These are phyloP conservation scores for Helicostylum pulchrum DNA, from an alignment of 192 early-diverging fungal species.

Conservation along the genomic window DNA sequence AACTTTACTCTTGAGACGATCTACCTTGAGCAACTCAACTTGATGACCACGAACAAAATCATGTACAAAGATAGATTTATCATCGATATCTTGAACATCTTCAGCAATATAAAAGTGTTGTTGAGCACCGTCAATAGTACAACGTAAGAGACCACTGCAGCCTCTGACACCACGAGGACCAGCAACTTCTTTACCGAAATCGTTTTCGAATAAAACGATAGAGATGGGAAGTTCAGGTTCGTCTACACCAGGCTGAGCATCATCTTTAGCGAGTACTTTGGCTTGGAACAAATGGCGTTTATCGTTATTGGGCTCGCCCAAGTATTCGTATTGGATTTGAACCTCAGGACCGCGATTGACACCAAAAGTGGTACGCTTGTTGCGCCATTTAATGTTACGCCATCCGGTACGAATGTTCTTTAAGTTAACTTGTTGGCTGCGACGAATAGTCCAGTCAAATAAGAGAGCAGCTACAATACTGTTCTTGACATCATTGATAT, in stretches of 20 bases:
- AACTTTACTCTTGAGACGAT: constrained; percentile 40
- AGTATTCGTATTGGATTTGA: constrained; percentile 46
- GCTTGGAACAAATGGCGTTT: constrained; percentile 13
- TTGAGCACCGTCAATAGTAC: constrained; percentile 49
- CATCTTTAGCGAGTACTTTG: background rate
- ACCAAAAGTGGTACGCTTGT: constrained; percentile 33
- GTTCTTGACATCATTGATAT: constrained; percentile 7
- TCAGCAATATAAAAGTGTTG: constrained; percentile 48
- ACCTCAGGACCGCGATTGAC: constrained; percentile 31
- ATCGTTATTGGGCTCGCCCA: background rate
- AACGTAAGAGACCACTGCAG: constrained; percentile 39
- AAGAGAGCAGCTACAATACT: constrained; percentile 32
- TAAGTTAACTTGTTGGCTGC: constrained; percentile 41
- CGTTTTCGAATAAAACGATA: constrained; percentile 33
- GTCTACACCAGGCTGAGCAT: background rate
- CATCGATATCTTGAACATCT: constrained; percentile 35
- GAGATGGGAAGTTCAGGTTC: constrained; percentile 1
- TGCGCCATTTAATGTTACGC: constrained; percentile 50
- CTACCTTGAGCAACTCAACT: constrained; percentile 40
- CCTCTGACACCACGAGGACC: constrained; percentile 30
- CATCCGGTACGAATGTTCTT: constrained; percentile 44
- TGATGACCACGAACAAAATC: constrained; percentile 45
- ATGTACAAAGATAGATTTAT: constrained; percentile 44
- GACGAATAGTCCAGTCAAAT: constrained; percentile 49
- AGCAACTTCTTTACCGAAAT: constrained; percentile 39